Percentiles rank a stretch among this genome's conserved stretches.
Evolutionary conservation across 345 rosid species (phyloP).

Genomic region (Firmiana major): DNA sequence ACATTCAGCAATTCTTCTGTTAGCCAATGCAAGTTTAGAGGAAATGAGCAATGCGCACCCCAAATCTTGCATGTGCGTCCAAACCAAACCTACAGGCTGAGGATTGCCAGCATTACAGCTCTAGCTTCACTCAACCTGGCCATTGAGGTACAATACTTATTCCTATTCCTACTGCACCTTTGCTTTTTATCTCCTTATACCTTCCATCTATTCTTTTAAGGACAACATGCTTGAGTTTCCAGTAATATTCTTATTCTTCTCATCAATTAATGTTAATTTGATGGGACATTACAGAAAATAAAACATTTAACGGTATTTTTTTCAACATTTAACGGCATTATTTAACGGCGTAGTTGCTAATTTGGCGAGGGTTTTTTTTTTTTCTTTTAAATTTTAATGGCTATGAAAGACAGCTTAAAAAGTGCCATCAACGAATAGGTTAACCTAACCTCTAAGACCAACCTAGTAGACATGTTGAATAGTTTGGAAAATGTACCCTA

Average conservation of each 20-base stretch:
- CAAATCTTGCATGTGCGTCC: slow-evolving; percentile 41
- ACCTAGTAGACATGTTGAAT: too few relatives aligned
- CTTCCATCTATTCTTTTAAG: not conserved
- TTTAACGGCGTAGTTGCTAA: too few relatives aligned
- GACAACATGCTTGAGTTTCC: not conserved
- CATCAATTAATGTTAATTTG: too few relatives aligned
- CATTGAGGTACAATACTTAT: slow-evolving; percentile 36
- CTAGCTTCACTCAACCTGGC: slow-evolving; percentile 70
- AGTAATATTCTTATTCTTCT: not conserved
- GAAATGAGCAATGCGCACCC: slow-evolving; percentile 64
- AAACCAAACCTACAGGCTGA: slow-evolving; percentile 54
- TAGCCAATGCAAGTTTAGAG: slow-evolving; percentile 42
- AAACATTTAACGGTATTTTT: too few relatives aligned
- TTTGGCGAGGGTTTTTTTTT: too few relatives aligned
- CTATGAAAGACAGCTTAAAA: too few relatives aligned
- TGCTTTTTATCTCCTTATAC: not conserved
- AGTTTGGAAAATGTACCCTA: too few relatives aligned
- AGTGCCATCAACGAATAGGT: too few relatives aligned
- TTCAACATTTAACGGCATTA: too few relatives aligned
- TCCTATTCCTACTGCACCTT: not conserved
- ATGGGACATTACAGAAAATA: too few relatives aligned
- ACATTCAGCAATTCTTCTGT: slow-evolving; percentile 20
- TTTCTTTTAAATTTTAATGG: too few relatives aligned
- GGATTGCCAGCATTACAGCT: slow-evolving; percentile 67
- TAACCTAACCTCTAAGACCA: too few relatives aligned